phyloP scores from a whole-genome alignment of 768 basidiomycete genomes.

The Collybiopsis luxurians region DNA sequence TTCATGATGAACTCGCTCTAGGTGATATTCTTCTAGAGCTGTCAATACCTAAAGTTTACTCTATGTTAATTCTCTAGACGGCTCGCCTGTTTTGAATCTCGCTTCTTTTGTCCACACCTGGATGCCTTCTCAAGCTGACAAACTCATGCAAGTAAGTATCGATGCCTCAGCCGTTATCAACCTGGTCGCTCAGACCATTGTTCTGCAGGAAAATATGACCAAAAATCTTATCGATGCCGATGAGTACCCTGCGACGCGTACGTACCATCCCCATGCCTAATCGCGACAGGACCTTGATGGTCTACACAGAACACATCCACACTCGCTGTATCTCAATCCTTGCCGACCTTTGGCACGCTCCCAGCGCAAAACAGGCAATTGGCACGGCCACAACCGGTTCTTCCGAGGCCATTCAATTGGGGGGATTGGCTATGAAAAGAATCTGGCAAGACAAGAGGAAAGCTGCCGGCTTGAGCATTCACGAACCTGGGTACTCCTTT shows the following conservation, averaged over 20 bases:
- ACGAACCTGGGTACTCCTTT: constrained; percentile 65
- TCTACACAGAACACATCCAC: constrained; percentile 43
- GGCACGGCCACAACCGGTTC: constrained; percentile 74
- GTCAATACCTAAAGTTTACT: constrained; percentile 40
- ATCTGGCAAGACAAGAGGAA: constrained; percentile 69
- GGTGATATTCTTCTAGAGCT: constrained; percentile 40
- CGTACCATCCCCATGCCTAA: too few relatives aligned
- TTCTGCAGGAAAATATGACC: constrained; percentile 60
- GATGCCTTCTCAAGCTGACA: constrained; percentile 41
- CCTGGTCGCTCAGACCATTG: constrained; percentile 19
- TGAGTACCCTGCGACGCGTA: constrained; percentile 68
- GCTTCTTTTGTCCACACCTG: constrained; percentile 64
- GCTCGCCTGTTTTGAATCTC: constrained; percentile 59
- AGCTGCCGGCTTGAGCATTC: constrained; percentile 64
- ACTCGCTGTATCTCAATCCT: constrained; percentile 51
- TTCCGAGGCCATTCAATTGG: constrained; percentile 70
- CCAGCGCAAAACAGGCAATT: constrained; percentile 56
- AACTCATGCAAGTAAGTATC: neutral
- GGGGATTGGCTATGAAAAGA: constrained; percentile 74
- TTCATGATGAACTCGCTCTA: constrained; percentile 64
- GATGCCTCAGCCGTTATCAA: neutral
- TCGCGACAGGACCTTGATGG: neutral
- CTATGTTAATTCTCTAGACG: constrained; percentile 35
- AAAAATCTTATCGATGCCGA: constrained; percentile 66
- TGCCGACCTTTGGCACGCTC: constrained; percentile 69